These are phyloP conservation scores for Avicennia marina DNA, from an alignment of 257 asterid genomes.

Conservation along the genomic window DNA sequence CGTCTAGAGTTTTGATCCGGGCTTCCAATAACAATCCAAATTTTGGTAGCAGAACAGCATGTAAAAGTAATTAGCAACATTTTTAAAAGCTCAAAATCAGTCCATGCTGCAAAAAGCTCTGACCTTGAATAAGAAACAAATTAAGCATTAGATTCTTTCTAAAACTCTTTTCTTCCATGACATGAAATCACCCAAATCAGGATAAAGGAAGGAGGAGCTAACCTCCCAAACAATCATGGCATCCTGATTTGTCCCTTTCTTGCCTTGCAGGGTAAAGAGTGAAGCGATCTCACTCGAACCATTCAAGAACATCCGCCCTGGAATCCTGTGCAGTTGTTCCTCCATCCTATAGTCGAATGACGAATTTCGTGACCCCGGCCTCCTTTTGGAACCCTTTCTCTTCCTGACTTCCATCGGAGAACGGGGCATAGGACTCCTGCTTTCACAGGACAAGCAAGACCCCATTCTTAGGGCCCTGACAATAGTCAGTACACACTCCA, in stretches of 20 bases:
- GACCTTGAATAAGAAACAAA: too few species aligned
- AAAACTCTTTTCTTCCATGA: too few species aligned
- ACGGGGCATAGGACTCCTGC: constrained; percentile 55
- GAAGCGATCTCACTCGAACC: constrained; percentile 54
- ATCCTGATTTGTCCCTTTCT: constrained; percentile 75
- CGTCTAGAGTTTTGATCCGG: too few species aligned
- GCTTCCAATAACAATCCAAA: too few species aligned
- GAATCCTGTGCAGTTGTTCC: constrained; percentile 45
- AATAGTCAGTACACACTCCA: constrained; percentile 57
- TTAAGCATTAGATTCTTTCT: too few species aligned
- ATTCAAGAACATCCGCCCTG: constrained; percentile 54
- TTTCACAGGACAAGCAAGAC: constrained; percentile 63
- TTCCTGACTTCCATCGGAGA: constrained; percentile 35
- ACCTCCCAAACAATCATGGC: constrained; percentile 99
- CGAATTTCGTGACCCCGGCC: constrained; percentile 34
- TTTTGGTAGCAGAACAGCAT: too few species aligned
- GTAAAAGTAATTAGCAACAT: too few species aligned
- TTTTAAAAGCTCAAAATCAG: too few species aligned
- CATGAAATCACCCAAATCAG: neutral
- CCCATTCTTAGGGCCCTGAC: constrained; percentile 75
- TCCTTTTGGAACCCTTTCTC: constrained; percentile 30
- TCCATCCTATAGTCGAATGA: constrained; percentile 42
- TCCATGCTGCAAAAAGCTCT: too few species aligned
- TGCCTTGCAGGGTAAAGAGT: constrained; percentile 61
- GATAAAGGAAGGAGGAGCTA: neutral